A percentile compares a stretch with the other conserved stretches of the same genome.
phyloP scores from a whole-genome alignment of 1,284 basidiomycete genomes.

The Microbotryum silenes-acaulis region DNA sequence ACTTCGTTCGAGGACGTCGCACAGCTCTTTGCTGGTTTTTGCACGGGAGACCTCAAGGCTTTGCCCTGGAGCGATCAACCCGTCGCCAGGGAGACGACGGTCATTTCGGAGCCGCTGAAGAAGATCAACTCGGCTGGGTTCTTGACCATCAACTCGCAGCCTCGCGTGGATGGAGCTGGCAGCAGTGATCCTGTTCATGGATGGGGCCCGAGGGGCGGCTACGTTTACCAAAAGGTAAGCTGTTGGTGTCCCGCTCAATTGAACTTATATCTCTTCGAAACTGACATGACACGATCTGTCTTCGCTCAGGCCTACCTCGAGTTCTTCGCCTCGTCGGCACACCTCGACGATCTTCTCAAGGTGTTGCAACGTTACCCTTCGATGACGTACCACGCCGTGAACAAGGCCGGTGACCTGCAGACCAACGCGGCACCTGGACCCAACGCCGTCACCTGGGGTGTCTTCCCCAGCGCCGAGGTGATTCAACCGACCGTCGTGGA shows the following conservation, averaged over 20 bases:
- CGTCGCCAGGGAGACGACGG: slow-evolving; percentile 72
- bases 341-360: slow-evolving; percentile 66
- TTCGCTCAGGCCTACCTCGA: slow-evolving; percentile 80
- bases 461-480: slow-evolving; percentile 97
- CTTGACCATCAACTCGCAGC: slow-evolving; percentile 97
- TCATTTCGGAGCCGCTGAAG: slow-evolving; percentile 72
- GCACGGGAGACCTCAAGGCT: slow-evolving; percentile 55
- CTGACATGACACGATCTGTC: not conserved
- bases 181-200: slow-evolving; percentile 55
- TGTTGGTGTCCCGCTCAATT: not conserved
- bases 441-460: slow-evolving; percentile 99
- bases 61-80: slow-evolving; percentile 88
- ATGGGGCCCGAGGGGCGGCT: slow-evolving; percentile 45
- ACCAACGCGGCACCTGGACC: slow-evolving; percentile 92
- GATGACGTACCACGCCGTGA: slow-evolving; percentile 88
- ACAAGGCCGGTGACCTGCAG: slow-evolving; percentile 68
- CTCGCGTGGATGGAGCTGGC: slow-evolving; percentile 71
- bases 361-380: slow-evolving; percentile 70
- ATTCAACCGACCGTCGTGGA: slow-evolving; percentile 98
- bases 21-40: slow-evolving; percentile 60
- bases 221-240: slow-evolving; percentile 44
- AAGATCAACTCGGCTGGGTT: slow-evolving; percentile 66
- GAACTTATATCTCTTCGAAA: not conserved
- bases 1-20: slow-evolving; percentile 63
- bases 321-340: slow-evolving; percentile 75